Evolutionary conservation across 306 rosid genomes (phyloP), one percentile per base, ranked within the genome.

Genomic region (Senna tora): DNA sequence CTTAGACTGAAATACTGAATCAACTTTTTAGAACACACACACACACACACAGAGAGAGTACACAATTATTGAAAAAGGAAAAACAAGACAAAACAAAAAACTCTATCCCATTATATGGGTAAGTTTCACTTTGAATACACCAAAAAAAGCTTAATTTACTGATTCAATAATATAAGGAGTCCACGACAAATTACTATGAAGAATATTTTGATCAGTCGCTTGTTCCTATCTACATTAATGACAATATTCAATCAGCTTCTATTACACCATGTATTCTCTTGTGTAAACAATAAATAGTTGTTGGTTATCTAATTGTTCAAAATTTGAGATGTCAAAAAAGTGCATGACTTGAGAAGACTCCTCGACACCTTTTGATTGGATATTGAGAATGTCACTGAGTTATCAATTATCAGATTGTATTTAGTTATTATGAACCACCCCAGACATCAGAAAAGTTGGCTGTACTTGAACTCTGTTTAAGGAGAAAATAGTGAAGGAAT

Each of bases 401-500:
- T 42, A 41, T 11, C 38, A 42, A 38, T 28, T 17, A 60, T 52
- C 57, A 39, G 28, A 36, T 21, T 21, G 54, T 64, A 30, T 69
- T 63, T 16, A 28, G 39, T 65, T 22, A 25, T 41, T n/a, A 9
- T 17, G 42, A 41, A 25, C 41, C 54, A 41, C 34, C 39, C 28
- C 30, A 69, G 8, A 36, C 6, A 28, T 41, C 12, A 54, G 7
- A 4, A 70, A 22, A 55, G 17, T 39, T 21, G 76, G 64, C 68
- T 60, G 34, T 61, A 28, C 43, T 56, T 43, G 39, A 72, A 74
- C 41, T 12, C 39, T 49, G 53, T 42, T 21, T 30, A 42, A 16
- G 54, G 52, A 72, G 50, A 57, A 66, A 59, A 64, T n/a, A 25
- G 28, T 56, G 34, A 69, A 55, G 52, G 54, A 20, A 30, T 7